Conservation (phyloP, 306 rosid genomes). For the Quercus parvula region DNA sequence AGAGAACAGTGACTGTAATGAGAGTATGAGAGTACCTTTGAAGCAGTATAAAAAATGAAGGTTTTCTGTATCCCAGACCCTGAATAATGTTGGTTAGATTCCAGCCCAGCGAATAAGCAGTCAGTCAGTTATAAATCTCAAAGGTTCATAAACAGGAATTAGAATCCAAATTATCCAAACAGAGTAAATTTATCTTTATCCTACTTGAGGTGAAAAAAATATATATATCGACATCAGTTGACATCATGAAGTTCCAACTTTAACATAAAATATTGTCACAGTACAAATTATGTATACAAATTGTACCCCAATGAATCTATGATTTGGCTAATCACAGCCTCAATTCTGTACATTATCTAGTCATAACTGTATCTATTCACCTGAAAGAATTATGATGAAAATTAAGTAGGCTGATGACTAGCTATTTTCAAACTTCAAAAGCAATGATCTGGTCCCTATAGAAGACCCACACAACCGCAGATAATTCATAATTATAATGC, state of each 20-base stretch:
- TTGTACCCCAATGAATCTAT: not conserved
- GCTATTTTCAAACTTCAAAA: too few relatives aligned
- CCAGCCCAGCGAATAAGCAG: not conserved
- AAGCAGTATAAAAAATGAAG: conserved; percentile 56
- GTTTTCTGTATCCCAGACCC: conserved; percentile 63
- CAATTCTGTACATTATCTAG: not conserved
- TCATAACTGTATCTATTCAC: not conserved
- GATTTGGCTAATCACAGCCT: not conserved
- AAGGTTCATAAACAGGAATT: not conserved
- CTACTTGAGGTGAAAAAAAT: not conserved
- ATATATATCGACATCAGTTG: not conserved
- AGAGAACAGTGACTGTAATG: not conserved
- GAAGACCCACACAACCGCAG: too few relatives aligned
- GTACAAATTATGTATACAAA: not conserved
- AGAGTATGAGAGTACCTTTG: conserved; percentile 41
- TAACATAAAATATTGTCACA: not conserved
- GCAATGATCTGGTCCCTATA: too few relatives aligned
- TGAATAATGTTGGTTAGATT: conserved; percentile 26
- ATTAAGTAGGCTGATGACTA: not conserved
- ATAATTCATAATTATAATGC: too few relatives aligned
- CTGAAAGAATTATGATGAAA: not conserved
- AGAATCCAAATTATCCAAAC: not conserved
- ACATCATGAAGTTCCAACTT: not conserved
- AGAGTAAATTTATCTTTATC: not conserved
- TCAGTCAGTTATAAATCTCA: not conserved